phyloP scores from a whole-genome alignment of 257 asterid species.

The Prunella vulgaris region DNA sequence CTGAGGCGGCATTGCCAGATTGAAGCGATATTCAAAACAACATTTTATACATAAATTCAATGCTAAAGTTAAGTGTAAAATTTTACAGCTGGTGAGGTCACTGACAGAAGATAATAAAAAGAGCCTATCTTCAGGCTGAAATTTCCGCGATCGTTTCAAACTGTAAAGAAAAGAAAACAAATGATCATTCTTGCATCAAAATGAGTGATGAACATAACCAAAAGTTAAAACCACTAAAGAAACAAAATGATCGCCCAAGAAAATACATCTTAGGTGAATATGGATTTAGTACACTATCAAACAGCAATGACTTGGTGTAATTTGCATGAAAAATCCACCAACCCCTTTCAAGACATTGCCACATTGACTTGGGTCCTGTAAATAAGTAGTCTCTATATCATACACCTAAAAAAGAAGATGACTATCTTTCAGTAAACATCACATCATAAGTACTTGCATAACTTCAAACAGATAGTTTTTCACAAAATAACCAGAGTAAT shows the following conservation, averaged over 20 bases:
- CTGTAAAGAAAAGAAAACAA: constrained; percentile 38
- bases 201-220: background rate
- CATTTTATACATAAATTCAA: background rate
- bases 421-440: constrained; percentile 1
- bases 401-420: constrained; percentile 48
- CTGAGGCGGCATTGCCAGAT: too few relatives aligned
- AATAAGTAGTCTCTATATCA: constrained; percentile 95
- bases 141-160: constrained; percentile 89
- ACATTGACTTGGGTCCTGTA: constrained; percentile 99
- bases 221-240: background rate
- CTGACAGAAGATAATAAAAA: constrained; percentile 90
- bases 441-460: background rate
- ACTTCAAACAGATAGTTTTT: background rate
- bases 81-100: constrained; percentile 92
- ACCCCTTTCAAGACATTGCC: constrained; percentile 99
- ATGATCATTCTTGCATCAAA: constrained; percentile 14
- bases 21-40: too few relatives aligned
- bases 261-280: background rate
- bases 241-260: background rate
- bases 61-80: background rate
- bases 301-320: background rate
- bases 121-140: constrained; percentile 97
- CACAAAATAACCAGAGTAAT: background rate
- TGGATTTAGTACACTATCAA: background rate
- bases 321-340: constrained; percentile 27